A percentile compares a stretch with the other conserved stretches of the same genome.
Evolutionary conservation across 2,329 filamentous ascomycete species (phyloP).

Genomic region (Amauroascus niger): DNA sequence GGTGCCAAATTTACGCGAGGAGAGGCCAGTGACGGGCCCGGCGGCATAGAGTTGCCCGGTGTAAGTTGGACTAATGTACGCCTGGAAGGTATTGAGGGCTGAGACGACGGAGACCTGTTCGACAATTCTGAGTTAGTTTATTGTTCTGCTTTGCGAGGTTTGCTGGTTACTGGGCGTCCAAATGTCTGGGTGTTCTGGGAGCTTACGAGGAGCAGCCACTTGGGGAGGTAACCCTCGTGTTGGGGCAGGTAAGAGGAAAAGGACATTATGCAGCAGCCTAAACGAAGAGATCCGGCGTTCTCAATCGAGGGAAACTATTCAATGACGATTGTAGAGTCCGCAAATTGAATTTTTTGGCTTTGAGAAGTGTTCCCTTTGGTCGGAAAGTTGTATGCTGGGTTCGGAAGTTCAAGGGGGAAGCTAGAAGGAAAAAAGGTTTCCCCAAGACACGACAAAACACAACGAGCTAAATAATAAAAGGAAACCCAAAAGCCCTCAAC

Average conservation of each 20-base stretch:
- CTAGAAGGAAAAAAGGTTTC: background rate
- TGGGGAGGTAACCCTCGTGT: constrained; percentile 47
- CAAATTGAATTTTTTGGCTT: background rate
- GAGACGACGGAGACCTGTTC: constrained; percentile 69
- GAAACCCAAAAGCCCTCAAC: background rate
- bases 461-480: background rate
- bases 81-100: constrained; percentile 74
- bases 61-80: constrained; percentile 69
- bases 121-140: constrained; percentile 10
- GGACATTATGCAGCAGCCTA: constrained; percentile 19
- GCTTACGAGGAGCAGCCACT: constrained; percentile 56
- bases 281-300: background rate
- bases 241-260: constrained; percentile 26
- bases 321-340: background rate
- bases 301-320: background rate
- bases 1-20: constrained; percentile 71
- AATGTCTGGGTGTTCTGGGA: background rate
- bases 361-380: background rate
- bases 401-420: background rate
- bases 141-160: constrained; percentile 1
- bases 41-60: constrained; percentile 69
- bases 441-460: background rate
- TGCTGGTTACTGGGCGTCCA: background rate
- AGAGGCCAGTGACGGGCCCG: constrained; percentile 59
- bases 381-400: too few relatives aligned